Evolutionary conservation across 768 basidiomycete species (phyloP).

Genomic region (Lactarius indigo): DNA sequence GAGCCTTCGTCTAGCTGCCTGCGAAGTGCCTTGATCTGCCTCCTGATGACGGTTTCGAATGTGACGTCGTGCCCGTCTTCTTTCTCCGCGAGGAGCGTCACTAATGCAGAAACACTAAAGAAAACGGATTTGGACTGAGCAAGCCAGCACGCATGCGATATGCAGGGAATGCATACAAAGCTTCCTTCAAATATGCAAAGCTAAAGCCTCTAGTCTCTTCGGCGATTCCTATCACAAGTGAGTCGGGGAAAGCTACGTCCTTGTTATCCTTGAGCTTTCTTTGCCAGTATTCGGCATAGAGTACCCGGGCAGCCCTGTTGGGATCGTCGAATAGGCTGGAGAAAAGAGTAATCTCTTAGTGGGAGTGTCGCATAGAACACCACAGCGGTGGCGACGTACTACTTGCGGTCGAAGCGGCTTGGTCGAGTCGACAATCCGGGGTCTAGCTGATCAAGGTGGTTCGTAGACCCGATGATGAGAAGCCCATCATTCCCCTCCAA

Average conservation of each 20-base stretch:
- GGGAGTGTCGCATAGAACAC: not conserved
- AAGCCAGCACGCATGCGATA: conserved; percentile 1
- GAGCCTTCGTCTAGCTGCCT: conserved; percentile 58
- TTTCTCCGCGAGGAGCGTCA: conserved; percentile 51
- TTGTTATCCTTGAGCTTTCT: conserved; percentile 63
- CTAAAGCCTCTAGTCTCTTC: conserved; percentile 63
- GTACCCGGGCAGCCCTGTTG: conserved; percentile 52
- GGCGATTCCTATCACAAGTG: conserved; percentile 57
- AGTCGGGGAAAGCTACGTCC: conserved; percentile 62
- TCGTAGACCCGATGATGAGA: conserved; percentile 75
- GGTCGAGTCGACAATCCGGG: conserved; percentile 73
- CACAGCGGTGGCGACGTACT: conserved; percentile 44
- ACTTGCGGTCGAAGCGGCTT: conserved; percentile 84
- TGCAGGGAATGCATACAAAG: conserved; percentile 55
- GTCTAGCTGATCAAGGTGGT: conserved; percentile 79
- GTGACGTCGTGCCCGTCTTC: conserved; percentile 43
- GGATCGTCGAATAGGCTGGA: conserved; percentile 74
- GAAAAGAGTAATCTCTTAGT: not conserved
- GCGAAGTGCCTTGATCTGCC: conserved; percentile 57
- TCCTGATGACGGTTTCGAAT: conserved; percentile 51
- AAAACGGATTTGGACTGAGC: not conserved
- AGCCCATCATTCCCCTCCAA: conserved; percentile 76
- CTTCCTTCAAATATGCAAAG: conserved; percentile 88
- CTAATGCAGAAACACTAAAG: conserved; percentile 67
- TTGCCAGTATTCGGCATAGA: conserved; percentile 81